Evolutionary conservation across 2,329 filamentous ascomycete genomes (phyloP), one percentile per base, ranked within the genome.

Genomic region (Ceratocystis alfenasii): DNA sequence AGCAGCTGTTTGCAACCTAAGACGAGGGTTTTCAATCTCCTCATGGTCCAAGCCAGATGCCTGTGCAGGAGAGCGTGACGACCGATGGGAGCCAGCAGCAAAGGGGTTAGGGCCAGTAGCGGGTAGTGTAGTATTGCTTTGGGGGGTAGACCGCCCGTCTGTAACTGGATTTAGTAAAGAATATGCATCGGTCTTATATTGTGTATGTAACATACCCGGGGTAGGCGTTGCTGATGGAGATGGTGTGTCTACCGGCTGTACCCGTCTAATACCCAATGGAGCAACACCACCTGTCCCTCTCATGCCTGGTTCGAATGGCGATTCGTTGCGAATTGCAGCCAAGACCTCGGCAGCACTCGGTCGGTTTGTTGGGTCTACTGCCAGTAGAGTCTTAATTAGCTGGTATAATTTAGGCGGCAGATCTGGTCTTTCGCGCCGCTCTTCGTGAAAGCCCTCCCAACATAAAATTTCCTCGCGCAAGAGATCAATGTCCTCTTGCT

Each of bases 321-420:
- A 83, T 77, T 89, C 87, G 46, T 83, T 86, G 70, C 88, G 87
- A 75, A 96, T 89, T 1, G 85, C 88, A 8, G 81, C 80, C 48
- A 97, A 75, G 1, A 99, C 93, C 66, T 97, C 92, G 59, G 86
- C 89, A 0, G 94, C 92, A 57, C 85, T 90, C 0, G 94, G 94
- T 5, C 94, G 81, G 65, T 91, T 84, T 1, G 79, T 77, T 0
- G 93, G 90, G 67, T 92, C 81, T 12, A 95, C 78, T 0, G 90
- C 87, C 5, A 99, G 81, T 4, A 99, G 79, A 66, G 84, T 84
- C 73, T 90, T 91, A 3, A 99, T 80, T 65, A 95, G 86, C 59
- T 84, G 84, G 75, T 97, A 99, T 0, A 99, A 81, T 73, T 89
- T 87, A 4, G 90, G 82, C 0, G 94, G 94, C 0, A 99, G 78